Conservation (phyloP, 179 eudicot genomes). For the Beta lomatogona region DNA sequence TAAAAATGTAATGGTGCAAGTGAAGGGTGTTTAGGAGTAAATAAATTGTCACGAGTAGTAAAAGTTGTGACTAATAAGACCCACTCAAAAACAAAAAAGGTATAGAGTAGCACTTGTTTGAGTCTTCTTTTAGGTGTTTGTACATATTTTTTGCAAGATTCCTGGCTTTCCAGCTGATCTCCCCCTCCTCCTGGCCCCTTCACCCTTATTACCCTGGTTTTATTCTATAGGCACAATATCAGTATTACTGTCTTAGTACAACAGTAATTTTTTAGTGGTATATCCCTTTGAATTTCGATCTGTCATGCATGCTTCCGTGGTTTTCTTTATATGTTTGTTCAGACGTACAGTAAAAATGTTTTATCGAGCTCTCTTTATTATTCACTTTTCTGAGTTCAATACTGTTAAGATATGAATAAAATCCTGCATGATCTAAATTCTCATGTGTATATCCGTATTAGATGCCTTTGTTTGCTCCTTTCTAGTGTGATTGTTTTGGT, state of each 20-base stretch:
- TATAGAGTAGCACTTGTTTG: too few relatives aligned
- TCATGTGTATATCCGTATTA: background rate
- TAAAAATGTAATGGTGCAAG: too few relatives aligned
- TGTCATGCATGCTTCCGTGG: background rate
- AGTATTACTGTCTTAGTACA: too few relatives aligned
- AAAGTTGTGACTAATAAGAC: too few relatives aligned
- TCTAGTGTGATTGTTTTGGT: background rate
- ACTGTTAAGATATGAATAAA: background rate
- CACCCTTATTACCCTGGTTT: background rate
- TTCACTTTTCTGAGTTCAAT: background rate
- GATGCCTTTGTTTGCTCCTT: background rate
- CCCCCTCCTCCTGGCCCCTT: constrained; percentile 8
- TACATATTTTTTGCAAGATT: constrained; percentile 26
- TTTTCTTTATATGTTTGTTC: background rate
- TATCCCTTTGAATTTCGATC: background rate
- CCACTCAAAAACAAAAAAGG: too few relatives aligned
- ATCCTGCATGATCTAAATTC: background rate
- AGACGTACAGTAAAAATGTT: background rate
- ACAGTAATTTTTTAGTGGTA: background rate
- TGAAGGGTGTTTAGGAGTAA: too few relatives aligned
- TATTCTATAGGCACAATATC: background rate
- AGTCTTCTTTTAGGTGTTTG: constrained; percentile 4
- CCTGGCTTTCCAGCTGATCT: constrained; percentile 15
- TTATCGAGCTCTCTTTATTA: background rate
- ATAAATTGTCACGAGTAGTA: too few relatives aligned